Evolutionary conservation across 176 grass and related monocot species (phyloP), one percentile per base, ranked within the genome.

Genomic region (Ampelocalamus luodianensis): DNA sequence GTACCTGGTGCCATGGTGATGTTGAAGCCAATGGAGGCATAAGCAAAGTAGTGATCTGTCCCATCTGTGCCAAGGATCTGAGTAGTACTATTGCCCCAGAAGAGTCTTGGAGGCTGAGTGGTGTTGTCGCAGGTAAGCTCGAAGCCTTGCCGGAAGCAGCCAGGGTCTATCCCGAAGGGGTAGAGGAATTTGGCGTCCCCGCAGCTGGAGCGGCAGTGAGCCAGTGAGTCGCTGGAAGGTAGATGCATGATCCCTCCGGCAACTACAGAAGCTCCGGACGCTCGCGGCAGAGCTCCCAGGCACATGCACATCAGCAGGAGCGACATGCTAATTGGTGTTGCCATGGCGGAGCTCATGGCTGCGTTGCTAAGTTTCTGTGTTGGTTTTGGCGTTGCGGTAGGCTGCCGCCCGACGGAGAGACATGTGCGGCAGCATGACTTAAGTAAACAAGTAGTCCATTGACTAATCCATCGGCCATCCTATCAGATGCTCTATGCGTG

Each of bases 71-170:
- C 5, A 15, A 15, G 44, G 1, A 84, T 55, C n/a, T 54, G 5
- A 15, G 24, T 76, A 13, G 34, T 22, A 23, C 3, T 67, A 1
- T 77, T 77, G 39, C 50, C 43, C 9, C 63, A 3, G 13, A 81
- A 85, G 17, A 89, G 76, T 1, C 2, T 80, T 0, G 76, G 74
- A 40, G 88, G 68, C 5, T 36, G 14, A 14, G 83, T 24, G 14
- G 36, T 43, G 34, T 63, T 0, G 44, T 81, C 9, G 38, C 83
- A 90, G 27, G 53, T 67, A 34, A 77, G 50, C 60, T 90, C 48
- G 16, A 87, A 87, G 24, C 84, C 88, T 20, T 34, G 37, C 8
- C 77, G 61, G 78, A 78, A 83, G 42, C 84, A 90, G 17, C 64
- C 79, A 9, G 42, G 24, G 0, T 71, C 88, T 53, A 79, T 83